Evolutionary conservation across 148 eudicot genomes (phyloP).

Genomic region (Vaccinium darrowii): DNA sequence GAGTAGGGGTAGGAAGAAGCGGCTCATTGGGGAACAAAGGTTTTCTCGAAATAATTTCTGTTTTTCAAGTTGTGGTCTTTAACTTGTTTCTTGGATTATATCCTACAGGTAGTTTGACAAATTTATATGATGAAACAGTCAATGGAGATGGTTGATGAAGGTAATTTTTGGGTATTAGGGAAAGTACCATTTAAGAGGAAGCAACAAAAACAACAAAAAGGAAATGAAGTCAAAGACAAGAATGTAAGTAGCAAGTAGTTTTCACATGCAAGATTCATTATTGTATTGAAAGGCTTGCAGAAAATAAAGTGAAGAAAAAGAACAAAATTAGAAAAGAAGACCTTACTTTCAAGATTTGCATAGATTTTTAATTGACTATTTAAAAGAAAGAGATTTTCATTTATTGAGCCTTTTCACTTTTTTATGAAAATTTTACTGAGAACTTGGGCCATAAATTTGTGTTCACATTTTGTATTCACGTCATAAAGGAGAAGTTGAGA

Average conservation of each 20-base stretch:
- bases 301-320: not conserved
- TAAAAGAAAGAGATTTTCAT: no score
- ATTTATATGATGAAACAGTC: not conserved
- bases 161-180: not conserved
- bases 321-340: no score
- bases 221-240: no score
- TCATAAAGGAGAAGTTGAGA: no score
- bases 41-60: not conserved
- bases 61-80: not conserved
- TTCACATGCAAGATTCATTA: not conserved
- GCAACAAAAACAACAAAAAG: no score
- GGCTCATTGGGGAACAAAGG: not conserved
- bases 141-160: not conserved
- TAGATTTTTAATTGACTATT: no score
- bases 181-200: not conserved
- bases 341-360: not conserved
- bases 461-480: not conserved
- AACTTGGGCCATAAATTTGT: not conserved
- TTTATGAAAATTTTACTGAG: no score
- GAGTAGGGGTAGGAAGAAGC: not conserved
- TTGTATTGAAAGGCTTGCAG: not conserved
- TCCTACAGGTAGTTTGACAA: not conserved
- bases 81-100: not conserved
- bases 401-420: not conserved
- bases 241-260: no score